phyloP scores from a whole-genome alignment of 768 basidiomycete species.

The Naematelia aurantialba region DNA sequence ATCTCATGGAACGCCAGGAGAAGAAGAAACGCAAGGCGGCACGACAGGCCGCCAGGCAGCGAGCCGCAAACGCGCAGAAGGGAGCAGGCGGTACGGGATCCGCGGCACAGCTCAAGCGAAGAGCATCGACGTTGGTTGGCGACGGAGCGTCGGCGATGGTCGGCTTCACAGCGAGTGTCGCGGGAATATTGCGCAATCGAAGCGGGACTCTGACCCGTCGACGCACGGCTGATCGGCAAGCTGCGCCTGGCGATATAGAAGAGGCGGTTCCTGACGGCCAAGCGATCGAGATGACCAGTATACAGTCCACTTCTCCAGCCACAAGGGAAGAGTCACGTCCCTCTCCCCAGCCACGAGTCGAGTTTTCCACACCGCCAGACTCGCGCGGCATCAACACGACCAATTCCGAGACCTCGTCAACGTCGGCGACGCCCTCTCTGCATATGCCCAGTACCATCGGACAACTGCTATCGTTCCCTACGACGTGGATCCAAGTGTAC shows the following conservation, averaged over 20 bases:
- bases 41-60: conserved; percentile 27
- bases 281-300: not conserved
- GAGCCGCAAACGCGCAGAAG: conserved; percentile 1
- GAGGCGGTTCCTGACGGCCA: not conserved
- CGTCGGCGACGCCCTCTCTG: conserved; percentile 39
- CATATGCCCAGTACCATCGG: conserved; percentile 37
- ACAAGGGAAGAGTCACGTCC: not conserved
- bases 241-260: not conserved
- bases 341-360: conserved; percentile 3
- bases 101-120: not conserved
- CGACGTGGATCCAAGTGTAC: conserved; percentile 39
- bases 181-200: conserved; percentile 32
- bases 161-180: conserved; percentile 30
- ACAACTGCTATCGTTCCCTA: conserved; percentile 40
- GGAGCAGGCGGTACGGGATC: not conserved
- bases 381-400: conserved; percentile 16
- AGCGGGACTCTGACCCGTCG: conserved; percentile 20
- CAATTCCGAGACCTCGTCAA: conserved; percentile 39
- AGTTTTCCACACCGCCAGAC: conserved; percentile 1
- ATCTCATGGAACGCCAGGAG: conserved; percentile 41
- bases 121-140: conserved; percentile 15
- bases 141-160: conserved; percentile 20
- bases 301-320: not conserved
- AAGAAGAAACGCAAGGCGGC: conserved; percentile 40
- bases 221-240: conserved; percentile 6